These are phyloP conservation scores for Agastache rugosa DNA, from an alignment of 257 asterid genomes.

Conservation along the genomic window DNA sequence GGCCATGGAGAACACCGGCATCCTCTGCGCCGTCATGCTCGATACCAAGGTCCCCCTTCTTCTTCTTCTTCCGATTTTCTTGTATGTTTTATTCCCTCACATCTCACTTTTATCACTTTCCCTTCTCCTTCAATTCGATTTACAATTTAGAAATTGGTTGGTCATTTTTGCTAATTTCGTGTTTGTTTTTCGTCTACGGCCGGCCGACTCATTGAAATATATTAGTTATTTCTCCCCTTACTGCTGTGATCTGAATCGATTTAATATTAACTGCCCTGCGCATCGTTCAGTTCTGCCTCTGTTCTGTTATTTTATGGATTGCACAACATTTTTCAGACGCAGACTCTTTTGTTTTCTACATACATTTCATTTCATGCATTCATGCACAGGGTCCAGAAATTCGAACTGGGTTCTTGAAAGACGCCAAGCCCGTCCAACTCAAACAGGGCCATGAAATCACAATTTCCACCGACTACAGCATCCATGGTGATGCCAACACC, in stretches of 20 bases:
- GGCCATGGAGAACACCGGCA: conserved; percentile 76
- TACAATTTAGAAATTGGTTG: background rate
- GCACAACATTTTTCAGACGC: background rate
- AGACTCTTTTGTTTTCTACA: conserved; percentile 1
- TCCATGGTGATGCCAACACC: conserved; percentile 62
- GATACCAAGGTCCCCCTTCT: conserved; percentile 59
- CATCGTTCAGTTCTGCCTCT: background rate
- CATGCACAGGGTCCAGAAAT: conserved; percentile 69
- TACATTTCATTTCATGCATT: background rate
- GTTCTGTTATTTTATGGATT: background rate
- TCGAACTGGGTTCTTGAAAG: conserved; percentile 70
- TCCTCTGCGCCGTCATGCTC: conserved; percentile 80
- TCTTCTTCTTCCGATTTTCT: background rate
- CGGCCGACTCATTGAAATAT: background rate
- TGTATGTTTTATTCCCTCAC: no score
- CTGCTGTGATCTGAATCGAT: background rate
- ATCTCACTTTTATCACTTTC: background rate
- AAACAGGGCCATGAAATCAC: conserved; percentile 72
- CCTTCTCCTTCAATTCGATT: background rate
- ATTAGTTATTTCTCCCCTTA: background rate
- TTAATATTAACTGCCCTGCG: background rate
- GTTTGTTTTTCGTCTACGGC: no score
- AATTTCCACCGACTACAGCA: conserved; percentile 62
- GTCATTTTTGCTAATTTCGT: background rate
- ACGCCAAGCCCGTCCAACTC: conserved; percentile 64